A percentile compares a stretch with the other conserved stretches of the same genome.
Conservation (phyloP, 2,329 filamentous ascomycete species). For the Magnaporthiopsis rhizophila region DNA sequence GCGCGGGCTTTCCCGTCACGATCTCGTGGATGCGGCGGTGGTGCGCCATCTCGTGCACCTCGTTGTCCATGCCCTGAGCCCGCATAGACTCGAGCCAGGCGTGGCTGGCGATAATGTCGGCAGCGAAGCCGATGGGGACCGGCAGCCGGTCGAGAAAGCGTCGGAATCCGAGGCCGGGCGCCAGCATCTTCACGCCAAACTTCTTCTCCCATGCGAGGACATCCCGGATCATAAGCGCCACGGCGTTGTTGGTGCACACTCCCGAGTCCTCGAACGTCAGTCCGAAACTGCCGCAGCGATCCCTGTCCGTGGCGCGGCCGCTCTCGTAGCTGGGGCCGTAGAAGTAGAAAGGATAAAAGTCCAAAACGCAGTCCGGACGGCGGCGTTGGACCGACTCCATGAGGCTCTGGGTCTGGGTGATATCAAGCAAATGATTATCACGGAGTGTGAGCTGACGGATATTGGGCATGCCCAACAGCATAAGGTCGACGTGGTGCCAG, state of each 20-base stretch:
- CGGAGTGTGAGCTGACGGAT: slow-evolving; percentile 7
- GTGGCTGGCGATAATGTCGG: neutral
- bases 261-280: slow-evolving; percentile 10
- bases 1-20: neutral
- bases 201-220: neutral
- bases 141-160: slow-evolving; percentile 11
- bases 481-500: neutral
- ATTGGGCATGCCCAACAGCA: neutral
- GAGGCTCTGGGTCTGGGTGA: slow-evolving; percentile 2
- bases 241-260: slow-evolving; percentile 6
- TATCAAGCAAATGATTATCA: slow-evolving; percentile 7
- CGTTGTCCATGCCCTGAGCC: no score
- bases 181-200: slow-evolving; percentile 7
- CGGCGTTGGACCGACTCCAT: slow-evolving; percentile 4
- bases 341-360: slow-evolving; percentile 12
- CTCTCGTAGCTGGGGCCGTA: slow-evolving; percentile 7
- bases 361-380: slow-evolving; percentile 1
- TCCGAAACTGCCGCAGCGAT: slow-evolving; percentile 11
- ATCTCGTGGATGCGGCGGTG: neutral
- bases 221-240: slow-evolving; percentile 3
- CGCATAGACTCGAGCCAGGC: neutral
- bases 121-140: slow-evolving; percentile 3
- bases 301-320: neutral
- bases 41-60: neutral
- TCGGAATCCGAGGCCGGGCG: slow-evolving; percentile 6